A percentile compares a stretch with the other conserved stretches of the same genome.
Conservation (phyloP, 2,329 filamentous ascomycete genomes). For the Cladosporium sp. region DNA sequence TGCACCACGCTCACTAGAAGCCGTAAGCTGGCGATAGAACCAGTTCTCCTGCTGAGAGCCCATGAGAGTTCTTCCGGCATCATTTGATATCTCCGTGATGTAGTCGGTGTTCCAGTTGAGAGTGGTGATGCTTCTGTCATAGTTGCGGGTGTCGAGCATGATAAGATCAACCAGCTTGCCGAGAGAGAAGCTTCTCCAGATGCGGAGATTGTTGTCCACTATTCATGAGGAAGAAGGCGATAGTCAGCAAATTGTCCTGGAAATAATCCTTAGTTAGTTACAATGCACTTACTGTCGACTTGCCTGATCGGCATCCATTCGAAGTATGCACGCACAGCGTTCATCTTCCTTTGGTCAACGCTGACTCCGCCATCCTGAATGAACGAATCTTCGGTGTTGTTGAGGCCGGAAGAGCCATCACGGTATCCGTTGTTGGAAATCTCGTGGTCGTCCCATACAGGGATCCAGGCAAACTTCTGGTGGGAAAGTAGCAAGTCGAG, state of each 20-base stretch:
- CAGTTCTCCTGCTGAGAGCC: slow-evolving; percentile 26
- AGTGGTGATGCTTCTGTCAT: slow-evolving; percentile 42
- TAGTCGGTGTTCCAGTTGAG: slow-evolving; percentile 51
- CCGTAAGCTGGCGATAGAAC: slow-evolving; percentile 49
- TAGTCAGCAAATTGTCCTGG: too few species aligned
- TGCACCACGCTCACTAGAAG: slow-evolving; percentile 54
- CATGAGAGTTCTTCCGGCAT: slow-evolving; percentile 27
- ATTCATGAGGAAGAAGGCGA: slow-evolving; percentile 7
- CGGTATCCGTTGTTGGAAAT: slow-evolving; percentile 40
- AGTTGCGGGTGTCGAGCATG: slow-evolving; percentile 42
- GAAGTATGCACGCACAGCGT: slow-evolving; percentile 40
- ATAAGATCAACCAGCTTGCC: slow-evolving; percentile 40
- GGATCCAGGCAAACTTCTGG: slow-evolving; percentile 41
- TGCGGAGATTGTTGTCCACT: slow-evolving; percentile 40
- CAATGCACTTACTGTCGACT: slow-evolving; percentile 26
- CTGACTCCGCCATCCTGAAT: slow-evolving; percentile 35
- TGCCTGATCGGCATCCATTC: slow-evolving; percentile 43
- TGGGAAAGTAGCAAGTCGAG: slow-evolving; percentile 38
- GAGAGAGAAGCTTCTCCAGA: slow-evolving; percentile 41
- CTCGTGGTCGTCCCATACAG: slow-evolving; percentile 38
- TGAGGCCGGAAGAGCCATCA: slow-evolving; percentile 37
- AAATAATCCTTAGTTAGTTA: neutral
- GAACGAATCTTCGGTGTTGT: slow-evolving; percentile 43
- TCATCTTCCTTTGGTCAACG: slow-evolving; percentile 45
- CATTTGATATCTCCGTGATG: slow-evolving; percentile 23